phyloP scores from a whole-genome alignment of 441 rosid species.

The Cnidoscolus chayamansa region DNA sequence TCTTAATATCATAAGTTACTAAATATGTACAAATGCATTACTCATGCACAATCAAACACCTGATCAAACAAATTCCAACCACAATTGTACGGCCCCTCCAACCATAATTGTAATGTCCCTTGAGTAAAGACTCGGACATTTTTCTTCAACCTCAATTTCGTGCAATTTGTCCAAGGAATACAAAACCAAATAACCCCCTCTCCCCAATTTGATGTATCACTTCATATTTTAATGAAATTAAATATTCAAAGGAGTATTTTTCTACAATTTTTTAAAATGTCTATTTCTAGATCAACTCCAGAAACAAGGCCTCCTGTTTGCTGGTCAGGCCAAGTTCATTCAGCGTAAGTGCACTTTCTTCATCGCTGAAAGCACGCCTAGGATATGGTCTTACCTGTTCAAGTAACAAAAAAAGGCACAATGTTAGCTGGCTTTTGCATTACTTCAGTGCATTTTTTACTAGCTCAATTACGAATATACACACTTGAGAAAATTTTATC shows the following conservation, averaged over 20 bases:
- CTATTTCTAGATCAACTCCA: conserved; percentile 58
- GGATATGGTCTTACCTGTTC: conserved; percentile 97
- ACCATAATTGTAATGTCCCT: conserved; percentile 7
- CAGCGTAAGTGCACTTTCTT: conserved; percentile 56
- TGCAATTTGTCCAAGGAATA: conserved; percentile 23
- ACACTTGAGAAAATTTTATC: not conserved
- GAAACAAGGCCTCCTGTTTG: conserved; percentile 95
- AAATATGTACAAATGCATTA: conserved; percentile 19
- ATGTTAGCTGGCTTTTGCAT: no score
- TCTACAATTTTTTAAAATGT: conserved; percentile 13
- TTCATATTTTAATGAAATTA: conserved; percentile 19
- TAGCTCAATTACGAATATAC: no score
- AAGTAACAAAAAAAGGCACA: conserved; percentile 8
- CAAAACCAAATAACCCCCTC: conserved; percentile 19
- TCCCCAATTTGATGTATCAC: conserved; percentile 7
- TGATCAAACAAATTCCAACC: conserved; percentile 14
- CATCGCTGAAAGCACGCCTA: conserved; percentile 78
- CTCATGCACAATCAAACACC: conserved; percentile 18
- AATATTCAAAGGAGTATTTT: conserved; percentile 19
- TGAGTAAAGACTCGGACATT: not conserved
- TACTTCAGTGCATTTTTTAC: no score
- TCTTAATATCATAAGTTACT: not conserved
- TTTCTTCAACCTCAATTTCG: conserved; percentile 16
- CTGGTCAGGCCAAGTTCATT: conserved; percentile 83
- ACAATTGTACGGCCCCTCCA: not conserved